phyloP scores from a whole-genome alignment of 1,284 basidiomycete species.

The Cryptococcus neoformans region DNA sequence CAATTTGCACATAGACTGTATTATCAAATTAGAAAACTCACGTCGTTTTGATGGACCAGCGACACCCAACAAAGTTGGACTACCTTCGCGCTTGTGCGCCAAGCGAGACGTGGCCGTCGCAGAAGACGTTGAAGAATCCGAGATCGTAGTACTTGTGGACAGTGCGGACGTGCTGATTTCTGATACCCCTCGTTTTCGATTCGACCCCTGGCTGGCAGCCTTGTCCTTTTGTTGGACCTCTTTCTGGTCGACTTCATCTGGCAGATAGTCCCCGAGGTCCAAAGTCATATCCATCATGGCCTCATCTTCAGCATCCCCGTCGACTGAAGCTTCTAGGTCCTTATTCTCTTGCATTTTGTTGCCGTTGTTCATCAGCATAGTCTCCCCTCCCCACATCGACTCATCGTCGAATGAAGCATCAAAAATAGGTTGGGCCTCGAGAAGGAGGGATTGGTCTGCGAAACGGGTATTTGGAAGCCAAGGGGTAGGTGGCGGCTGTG shows the following conservation, averaged over 20 bases:
- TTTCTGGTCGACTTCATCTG: slow-evolving; percentile 3
- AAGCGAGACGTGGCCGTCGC: not conserved
- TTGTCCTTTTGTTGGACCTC: not conserved
- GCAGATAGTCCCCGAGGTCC: slow-evolving; percentile 15
- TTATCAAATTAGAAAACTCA: not conserved
- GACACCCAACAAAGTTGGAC: not conserved
- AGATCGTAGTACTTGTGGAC: not conserved
- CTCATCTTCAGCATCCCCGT: not conserved
- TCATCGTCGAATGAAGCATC: slow-evolving; percentile 9
- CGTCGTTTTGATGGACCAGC: slow-evolving; percentile 4
- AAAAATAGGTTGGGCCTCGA: slow-evolving; percentile 15
- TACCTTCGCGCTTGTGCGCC: slow-evolving; percentile 7
- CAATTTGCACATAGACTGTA: not conserved
- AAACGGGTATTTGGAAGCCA: slow-evolving; percentile 9
- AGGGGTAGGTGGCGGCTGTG: slow-evolving; percentile 15
- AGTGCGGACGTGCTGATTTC: not conserved
- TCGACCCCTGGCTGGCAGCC: not conserved
- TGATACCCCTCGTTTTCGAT: not conserved
- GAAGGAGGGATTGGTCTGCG: slow-evolving; percentile 14
- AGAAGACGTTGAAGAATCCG: not conserved
- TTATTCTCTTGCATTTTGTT: not conserved
- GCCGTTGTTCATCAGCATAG: not conserved
- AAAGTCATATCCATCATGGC: not conserved
- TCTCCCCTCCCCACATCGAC: slow-evolving; percentile 5
- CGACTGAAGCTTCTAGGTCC: not conserved